Evolutionary conservation across 768 basidiomycete species (phyloP).

Genomic region (Trametes cubensis): DNA sequence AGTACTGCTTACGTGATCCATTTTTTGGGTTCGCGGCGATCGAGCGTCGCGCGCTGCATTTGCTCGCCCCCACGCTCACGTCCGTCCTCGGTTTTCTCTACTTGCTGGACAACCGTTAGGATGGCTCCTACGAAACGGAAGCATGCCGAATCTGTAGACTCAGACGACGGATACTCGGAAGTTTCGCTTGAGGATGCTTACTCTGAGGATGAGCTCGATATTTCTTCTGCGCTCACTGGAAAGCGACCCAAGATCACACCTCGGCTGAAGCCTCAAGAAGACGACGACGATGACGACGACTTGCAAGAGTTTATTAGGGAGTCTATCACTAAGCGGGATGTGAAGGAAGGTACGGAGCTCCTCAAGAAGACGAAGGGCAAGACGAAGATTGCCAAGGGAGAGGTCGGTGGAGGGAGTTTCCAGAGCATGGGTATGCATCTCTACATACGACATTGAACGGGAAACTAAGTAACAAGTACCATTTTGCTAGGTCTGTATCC

Average conservation of each 20-base stretch:
- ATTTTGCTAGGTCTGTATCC: constrained; percentile 71
- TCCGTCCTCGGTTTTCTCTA: too few relatives aligned
- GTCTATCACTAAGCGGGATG: constrained; percentile 70
- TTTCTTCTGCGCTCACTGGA: constrained; percentile 60
- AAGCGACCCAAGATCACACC: constrained; percentile 21
- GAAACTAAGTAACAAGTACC: background rate
- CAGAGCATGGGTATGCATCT: constrained; percentile 85
- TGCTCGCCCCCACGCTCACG: background rate
- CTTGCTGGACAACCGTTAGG: too few relatives aligned
- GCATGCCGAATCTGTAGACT: constrained; percentile 5
- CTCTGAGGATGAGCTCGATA: constrained; percentile 54
- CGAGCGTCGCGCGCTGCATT: background rate
- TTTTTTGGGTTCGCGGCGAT: constrained; percentile 12
- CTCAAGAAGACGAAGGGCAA: constrained; percentile 80
- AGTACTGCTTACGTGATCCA: constrained; percentile 13
- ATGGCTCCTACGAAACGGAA: constrained; percentile 21
- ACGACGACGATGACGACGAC: constrained; percentile 45
- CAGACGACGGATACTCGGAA: constrained; percentile 14
- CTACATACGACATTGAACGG: background rate
- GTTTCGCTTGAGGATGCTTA: constrained; percentile 12
- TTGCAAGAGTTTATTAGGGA: constrained; percentile 66
- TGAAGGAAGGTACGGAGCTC: constrained; percentile 74
- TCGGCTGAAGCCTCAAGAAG: constrained; percentile 1
- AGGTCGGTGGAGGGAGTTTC: constrained; percentile 92
- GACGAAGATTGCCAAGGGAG: constrained; percentile 67